These are phyloP conservation scores for Primulina huaijiensis DNA, from an alignment of 257 asterid species.

Conservation along the genomic window DNA sequence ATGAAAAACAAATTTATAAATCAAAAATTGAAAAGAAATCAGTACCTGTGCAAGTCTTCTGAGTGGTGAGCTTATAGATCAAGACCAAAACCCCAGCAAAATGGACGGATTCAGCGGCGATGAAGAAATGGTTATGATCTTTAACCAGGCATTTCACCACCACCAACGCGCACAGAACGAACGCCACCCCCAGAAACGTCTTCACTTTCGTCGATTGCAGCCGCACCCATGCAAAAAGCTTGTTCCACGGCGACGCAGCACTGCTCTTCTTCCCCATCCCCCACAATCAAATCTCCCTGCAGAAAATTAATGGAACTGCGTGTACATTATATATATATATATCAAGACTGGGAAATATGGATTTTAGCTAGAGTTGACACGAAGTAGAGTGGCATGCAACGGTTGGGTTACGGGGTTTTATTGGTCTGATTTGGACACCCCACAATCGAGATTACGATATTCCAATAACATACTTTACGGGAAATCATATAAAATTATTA, in stretches of 20 bases:
- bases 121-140: slow-evolving; percentile 55
- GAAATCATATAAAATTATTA: too few relatives aligned
- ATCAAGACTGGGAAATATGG: background rate
- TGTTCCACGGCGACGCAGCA: slow-evolving; percentile 47
- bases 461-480: too few relatives aligned
- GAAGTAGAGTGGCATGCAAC: background rate
- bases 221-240: slow-evolving; percentile 73
- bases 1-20: too few relatives aligned
- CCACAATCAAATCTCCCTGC: background rate
- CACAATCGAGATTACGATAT: too few relatives aligned
- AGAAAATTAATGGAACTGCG: background rate
- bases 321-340: too few relatives aligned
- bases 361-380: background rate
- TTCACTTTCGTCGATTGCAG: slow-evolving; percentile 72
- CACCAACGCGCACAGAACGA: slow-evolving; percentile 42
- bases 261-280: slow-evolving; percentile 72
- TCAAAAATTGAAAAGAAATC: background rate
- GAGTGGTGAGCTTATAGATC: slow-evolving; percentile 74
- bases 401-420: background rate
- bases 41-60: slow-evolving; percentile 75
- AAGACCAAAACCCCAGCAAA: slow-evolving; percentile 62
- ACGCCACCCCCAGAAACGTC: slow-evolving; percentile 42
- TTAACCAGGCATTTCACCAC: slow-evolving; percentile 55
- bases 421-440: background rate
- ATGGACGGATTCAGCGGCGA: slow-evolving; percentile 63